These are phyloP conservation scores for Botryotinia convoluta DNA, from an alignment of 2,329 filamentous ascomycete species.

Conservation along the genomic window DNA sequence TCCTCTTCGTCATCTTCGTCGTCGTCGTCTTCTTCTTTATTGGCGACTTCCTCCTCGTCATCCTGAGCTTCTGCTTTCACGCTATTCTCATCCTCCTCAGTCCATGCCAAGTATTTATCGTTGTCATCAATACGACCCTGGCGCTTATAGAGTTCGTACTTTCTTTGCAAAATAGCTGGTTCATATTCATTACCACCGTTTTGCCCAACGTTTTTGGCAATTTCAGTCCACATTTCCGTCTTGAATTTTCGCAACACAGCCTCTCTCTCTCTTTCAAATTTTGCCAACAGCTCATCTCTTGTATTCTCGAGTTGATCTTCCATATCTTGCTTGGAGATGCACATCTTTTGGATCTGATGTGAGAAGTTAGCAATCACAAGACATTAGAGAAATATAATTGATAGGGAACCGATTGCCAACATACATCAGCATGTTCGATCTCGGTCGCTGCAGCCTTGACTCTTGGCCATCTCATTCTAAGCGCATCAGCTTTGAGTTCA, in stretches of 20 bases:
- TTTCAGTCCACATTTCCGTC: not conserved
- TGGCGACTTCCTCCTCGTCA: not conserved
- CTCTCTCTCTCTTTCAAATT: not conserved
- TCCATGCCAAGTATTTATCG: not conserved
- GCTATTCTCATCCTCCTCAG: not conserved
- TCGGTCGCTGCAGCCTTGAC: not conserved
- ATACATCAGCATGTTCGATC: not conserved
- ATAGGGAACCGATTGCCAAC: not conserved
- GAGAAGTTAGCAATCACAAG: not conserved
- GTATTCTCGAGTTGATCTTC: not conserved
- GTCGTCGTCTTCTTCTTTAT: not conserved
- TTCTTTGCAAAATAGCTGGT: not conserved
- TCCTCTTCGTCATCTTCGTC: not conserved
- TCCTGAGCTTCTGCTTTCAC: not conserved
- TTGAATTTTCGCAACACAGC: not conserved
- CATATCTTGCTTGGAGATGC: not conserved
- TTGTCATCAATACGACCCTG: not conserved
- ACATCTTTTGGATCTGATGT: slow-evolving; percentile 4
- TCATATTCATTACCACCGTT: slow-evolving; percentile 1
- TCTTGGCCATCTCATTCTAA: not conserved
- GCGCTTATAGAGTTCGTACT: not conserved
- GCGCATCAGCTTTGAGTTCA: not conserved
- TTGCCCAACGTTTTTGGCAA: not conserved
- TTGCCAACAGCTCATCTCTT: not conserved
- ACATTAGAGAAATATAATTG: no score